Evolutionary conservation across 192 early-diverging fungal species (phyloP), one percentile per base, ranked within the genome.

Genomic region (Backusella westeae): DNA sequence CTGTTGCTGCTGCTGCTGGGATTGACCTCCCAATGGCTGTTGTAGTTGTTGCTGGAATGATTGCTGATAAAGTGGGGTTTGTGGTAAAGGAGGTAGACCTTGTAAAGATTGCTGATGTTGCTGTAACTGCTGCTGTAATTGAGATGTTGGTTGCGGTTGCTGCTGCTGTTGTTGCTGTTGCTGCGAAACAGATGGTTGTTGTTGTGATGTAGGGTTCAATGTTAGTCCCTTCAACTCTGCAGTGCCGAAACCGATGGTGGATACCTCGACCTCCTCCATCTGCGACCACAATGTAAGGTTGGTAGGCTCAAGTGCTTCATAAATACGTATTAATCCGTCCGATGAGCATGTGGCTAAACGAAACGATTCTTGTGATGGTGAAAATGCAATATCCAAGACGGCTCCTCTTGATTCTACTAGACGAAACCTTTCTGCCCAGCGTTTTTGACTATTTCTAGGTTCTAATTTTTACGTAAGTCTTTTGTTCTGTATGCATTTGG

Each of bases 341-440:
- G 95, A 89, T 34, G 92, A 90, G 65, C 86, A 87, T 4, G 92
- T 84, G 2, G 96, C 96, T 70, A 98, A 80, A 72, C 92, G 90
- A 65, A 98, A 86, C 23, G 93, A 91, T 35, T 88, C 79, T 79
- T 93, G 90, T 81, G 91, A 90, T 15, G 96, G 97, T 34, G 95
- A 91, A 86, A 98, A 98, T 72, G 92, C 92, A n/a, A 98, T 87
- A 83, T 92, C 93, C 78, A 94, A 92, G 8, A 97, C 94, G 3
- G 91, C 87, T 17, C 90, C 93, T 69, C 81, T 87, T 71, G 85
- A 87, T 38, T 97, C 94, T 14, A 82, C 79, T 38, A 96, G 76
- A 39, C 86, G 82, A 44, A 89, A 89, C 74, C 85, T 78, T 26
- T 85, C 77, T 19, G 80, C 82, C 94, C 94, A 98, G 73, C 94